Percentiles rank a stretch among this genome's conserved stretches.
Conservation (phyloP, 2,329 filamentous ascomycete species). For the Diaporthe amygdali region DNA sequence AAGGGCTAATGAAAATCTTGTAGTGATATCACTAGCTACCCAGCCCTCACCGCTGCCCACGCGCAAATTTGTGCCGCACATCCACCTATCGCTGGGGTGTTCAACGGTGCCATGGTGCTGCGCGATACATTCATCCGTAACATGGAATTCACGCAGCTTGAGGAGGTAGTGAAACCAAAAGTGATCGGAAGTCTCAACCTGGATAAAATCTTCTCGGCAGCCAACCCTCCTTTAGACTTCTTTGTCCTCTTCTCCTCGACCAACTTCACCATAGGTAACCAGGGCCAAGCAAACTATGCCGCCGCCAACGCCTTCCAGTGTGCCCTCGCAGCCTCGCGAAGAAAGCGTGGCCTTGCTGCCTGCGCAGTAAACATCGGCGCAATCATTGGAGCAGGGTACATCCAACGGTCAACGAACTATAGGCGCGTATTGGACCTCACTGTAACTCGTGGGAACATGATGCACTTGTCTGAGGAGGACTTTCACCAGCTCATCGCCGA, state of each 20-base stretch:
- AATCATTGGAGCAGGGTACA: conserved; percentile 23
- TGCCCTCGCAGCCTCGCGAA: conserved; percentile 19
- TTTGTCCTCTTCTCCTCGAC: conserved; percentile 47
- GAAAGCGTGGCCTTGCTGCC: conserved; percentile 22
- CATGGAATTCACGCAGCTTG: too few relatives aligned
- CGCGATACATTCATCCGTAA: too few relatives aligned
- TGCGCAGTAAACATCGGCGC: conserved; percentile 20
- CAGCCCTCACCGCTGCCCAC: too few relatives aligned
- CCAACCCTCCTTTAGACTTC: conserved; percentile 36
- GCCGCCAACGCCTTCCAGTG: conserved; percentile 41
- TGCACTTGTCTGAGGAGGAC: not conserved
- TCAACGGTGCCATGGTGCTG: too few relatives aligned
- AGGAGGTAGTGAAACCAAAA: too few relatives aligned
- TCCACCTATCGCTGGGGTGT: too few relatives aligned
- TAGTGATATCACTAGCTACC: too few relatives aligned
- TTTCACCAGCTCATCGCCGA: not conserved
- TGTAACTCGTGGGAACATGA: not conserved
- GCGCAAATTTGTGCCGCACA: too few relatives aligned
- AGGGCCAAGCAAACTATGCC: conserved; percentile 48
- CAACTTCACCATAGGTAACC: conserved; percentile 48
- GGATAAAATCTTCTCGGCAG: conserved; percentile 27
- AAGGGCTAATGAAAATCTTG: too few relatives aligned
- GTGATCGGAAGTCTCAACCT: conserved; percentile 35
- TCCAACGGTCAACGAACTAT: not conserved
- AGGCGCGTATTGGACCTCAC: not conserved